Conservation (phyloP, 2,329 filamentous ascomycete species). For the Claviceps quebecensis region DNA sequence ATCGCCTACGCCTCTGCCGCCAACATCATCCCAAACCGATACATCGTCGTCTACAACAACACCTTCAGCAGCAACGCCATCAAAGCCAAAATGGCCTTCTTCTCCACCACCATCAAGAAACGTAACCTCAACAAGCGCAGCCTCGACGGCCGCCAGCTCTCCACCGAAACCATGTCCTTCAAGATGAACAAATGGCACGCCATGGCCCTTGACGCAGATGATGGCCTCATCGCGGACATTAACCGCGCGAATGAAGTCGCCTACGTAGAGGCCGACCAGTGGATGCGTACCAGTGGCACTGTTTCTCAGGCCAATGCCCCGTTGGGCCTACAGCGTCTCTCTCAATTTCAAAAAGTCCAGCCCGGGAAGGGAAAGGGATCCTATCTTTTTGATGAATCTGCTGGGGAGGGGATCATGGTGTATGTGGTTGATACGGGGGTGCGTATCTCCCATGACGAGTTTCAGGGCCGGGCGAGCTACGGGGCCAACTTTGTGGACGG, state of each 20-base stretch:
- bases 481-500: constrained; percentile 35
- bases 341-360: constrained; percentile 32
- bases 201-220: constrained; percentile 38
- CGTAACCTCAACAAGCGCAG: constrained; percentile 42
- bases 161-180: constrained; percentile 31
- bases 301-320: constrained; percentile 40
- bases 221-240: constrained; percentile 34
- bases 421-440: constrained; percentile 57
- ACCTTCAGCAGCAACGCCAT: constrained; percentile 34
- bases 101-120: constrained; percentile 37
- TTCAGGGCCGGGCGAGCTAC: constrained; percentile 39
- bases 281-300: constrained; percentile 28
- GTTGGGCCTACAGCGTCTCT: constrained; percentile 39
- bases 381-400: constrained; percentile 36
- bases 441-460: constrained; percentile 38
- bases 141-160: constrained; percentile 31
- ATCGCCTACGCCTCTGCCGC: constrained; percentile 34
- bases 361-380: constrained; percentile 3
- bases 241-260: constrained; percentile 33
- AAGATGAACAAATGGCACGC: constrained; percentile 37
- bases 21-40: constrained; percentile 40
- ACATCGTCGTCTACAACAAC: constrained; percentile 52
- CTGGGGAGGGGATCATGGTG: constrained; percentile 41
- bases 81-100: constrained; percentile 32
- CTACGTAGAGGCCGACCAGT: constrained; percentile 40